Evolutionary conservation across 306 rosid species (phyloP).

Genomic region (Rosa chinensis): DNA sequence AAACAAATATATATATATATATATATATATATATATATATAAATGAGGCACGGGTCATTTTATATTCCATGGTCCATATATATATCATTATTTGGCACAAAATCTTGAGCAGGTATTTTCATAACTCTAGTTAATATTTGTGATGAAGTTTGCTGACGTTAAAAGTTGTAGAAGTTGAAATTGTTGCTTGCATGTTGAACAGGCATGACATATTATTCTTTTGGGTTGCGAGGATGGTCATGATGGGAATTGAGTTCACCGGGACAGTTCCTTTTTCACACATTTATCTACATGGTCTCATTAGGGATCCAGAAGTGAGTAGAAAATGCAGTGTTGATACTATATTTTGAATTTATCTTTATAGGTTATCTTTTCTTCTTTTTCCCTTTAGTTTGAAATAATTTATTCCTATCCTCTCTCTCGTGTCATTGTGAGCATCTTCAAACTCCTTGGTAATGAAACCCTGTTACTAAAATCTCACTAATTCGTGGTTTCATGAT

Average conservation of each 20-base stretch:
- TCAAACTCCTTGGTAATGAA: not conserved
- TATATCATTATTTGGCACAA: not conserved
- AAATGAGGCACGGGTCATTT: not conserved
- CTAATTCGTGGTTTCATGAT: not conserved
- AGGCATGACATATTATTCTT: slow-evolving; percentile 98
- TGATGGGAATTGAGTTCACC: slow-evolving; percentile 97
- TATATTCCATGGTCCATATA: not conserved
- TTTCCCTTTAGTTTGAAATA: not conserved
- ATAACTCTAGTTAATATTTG: not conserved
- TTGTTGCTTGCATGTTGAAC: slow-evolving; percentile 34
- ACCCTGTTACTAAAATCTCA: not conserved
- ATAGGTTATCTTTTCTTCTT: not conserved
- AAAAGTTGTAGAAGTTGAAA: slow-evolving; percentile 11
- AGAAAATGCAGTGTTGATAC: slow-evolving; percentile 19
- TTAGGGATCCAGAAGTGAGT: slow-evolving; percentile 86
- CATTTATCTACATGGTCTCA: slow-evolving; percentile 93
- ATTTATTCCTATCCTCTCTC: slow-evolving; percentile 8
- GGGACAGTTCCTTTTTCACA: slow-evolving; percentile 85
- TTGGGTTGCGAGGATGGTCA: slow-evolving; percentile 99
- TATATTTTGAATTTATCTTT: slow-evolving; percentile 7
- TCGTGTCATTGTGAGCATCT: not conserved
- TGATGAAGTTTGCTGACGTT: not conserved
- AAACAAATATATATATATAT: not conserved
- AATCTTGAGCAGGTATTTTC: not conserved
- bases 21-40: too few relatives aligned